Conservation (phyloP, 371 early-diverging fungal genomes). For the Capillidium rhysosporum region DNA sequence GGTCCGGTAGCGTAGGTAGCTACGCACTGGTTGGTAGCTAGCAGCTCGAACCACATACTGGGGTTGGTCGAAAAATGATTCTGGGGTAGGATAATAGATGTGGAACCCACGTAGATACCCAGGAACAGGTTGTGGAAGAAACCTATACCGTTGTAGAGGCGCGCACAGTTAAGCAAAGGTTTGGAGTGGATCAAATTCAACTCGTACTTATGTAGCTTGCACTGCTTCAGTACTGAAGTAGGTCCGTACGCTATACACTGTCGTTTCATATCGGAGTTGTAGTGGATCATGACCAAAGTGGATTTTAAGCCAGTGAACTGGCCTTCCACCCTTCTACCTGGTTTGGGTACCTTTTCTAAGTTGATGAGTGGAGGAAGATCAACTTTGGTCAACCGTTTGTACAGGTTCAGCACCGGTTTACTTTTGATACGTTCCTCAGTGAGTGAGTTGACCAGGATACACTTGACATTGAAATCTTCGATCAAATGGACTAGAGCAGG, state of each 20-base stretch:
- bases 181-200: constrained; percentile 39
- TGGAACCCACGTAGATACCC: constrained; percentile 50
- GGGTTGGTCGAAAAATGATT: constrained; percentile 31
- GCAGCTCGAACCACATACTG: constrained; percentile 36
- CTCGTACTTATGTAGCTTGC: constrained; percentile 56
- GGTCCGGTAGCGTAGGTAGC: constrained; percentile 48
- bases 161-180: constrained; percentile 45
- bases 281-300: constrained; percentile 30
- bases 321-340: constrained; percentile 7
- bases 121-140: constrained; percentile 44
- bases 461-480: constrained; percentile 28
- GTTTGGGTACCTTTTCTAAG: background rate
- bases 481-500: constrained; percentile 31
- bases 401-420: constrained; percentile 20
- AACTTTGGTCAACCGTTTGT: constrained; percentile 1
- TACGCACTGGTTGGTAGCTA: constrained; percentile 25
- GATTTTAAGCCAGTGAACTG: constrained; percentile 18
- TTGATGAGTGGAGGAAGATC: constrained; percentile 12
- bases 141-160: constrained; percentile 46
- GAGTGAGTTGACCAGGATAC: constrained; percentile 33
- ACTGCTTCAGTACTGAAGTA: constrained; percentile 42
- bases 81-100: constrained; percentile 29
- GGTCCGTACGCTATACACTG: constrained; percentile 39
- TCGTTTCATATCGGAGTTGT: constrained; percentile 27
- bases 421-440: constrained; percentile 45